Base-by-base conservation (phyloP, 1,284 basidiomycete species). In the Sparassis latifolia region DNA sequence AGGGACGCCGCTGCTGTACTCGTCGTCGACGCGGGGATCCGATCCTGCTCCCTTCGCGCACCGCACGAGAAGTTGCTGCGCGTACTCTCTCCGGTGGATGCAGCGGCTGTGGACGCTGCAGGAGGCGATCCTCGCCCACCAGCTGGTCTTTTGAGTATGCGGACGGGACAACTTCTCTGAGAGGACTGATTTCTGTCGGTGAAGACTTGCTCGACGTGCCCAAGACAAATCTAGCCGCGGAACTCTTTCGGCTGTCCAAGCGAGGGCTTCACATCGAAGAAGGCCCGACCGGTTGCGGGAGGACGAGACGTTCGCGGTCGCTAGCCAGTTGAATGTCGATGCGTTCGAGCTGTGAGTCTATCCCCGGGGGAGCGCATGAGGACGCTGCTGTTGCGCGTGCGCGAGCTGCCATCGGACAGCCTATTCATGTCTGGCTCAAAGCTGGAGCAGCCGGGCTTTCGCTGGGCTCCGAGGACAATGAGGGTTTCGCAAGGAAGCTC, bases 71-170 rank as follows among this genome's bases (percentile, higher is more conserved):
- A 47, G 20, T 29, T 55, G 29, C 41, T 55, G 9, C 42, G 50
- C 27, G 39, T 55, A 27, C 6, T 46, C 9, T 40, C 54, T 55
- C 54, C 10, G 51, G 31, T 55, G 54, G 54, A 44, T 55, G 44
- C 54, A 52, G 45, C 54, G 54, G 9, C 31, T 55, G 5, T 55
- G 54, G 54, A 55, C 54, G 2, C 30, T 55, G 4, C 54, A 55
- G 33, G 54, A 55, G 40, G 54, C 45, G 7, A 10, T 52, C 31
- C 44, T 55, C 5, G 54, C 51, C 9, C 43, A 38, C 3, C 40
- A 46, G 31, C 48, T 55, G n/a, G 20, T 42, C 2, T 55, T 20
- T 55, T 45, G 47, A 49, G 20, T 52, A 52, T 42, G 10, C 43
- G 10, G 54, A 52, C 31, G 48, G 45, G 10, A 5, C 50, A 2